Evolutionary conservation across 2,329 filamentous ascomycete species (phyloP).

Genomic region (Pestalotiopsis sp.): DNA sequence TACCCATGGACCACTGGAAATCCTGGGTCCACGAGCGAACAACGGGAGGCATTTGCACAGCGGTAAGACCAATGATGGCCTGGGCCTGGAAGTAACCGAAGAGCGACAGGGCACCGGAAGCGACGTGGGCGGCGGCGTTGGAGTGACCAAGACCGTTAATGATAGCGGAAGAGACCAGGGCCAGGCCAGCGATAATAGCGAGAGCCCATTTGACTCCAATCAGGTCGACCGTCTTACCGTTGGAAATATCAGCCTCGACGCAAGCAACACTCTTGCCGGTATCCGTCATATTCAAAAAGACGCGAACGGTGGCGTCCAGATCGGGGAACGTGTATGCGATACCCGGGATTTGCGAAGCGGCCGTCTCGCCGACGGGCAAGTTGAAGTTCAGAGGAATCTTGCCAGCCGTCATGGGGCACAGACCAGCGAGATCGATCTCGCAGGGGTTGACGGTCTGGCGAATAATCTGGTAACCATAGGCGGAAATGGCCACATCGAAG

Average conservation of each 20-base stretch:
- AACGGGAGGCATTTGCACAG: conserved; percentile 75
- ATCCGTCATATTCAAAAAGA: conserved; percentile 69
- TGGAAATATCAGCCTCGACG: conserved; percentile 78
- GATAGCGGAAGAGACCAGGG: conserved; percentile 76
- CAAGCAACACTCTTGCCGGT: conserved; percentile 68
- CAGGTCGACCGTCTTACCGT: conserved; percentile 82
- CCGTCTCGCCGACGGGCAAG: conserved; percentile 54
- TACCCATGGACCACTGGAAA: conserved; percentile 91
- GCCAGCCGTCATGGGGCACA: conserved; percentile 90
- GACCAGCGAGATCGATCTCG: conserved; percentile 65
- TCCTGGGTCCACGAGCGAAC: conserved; percentile 88
- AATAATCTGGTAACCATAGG: conserved; percentile 79
- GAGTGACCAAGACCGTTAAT: conserved; percentile 82
- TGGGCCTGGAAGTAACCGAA: conserved; percentile 88
- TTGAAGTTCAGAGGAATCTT: conserved; percentile 77
- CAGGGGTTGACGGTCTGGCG: conserved; percentile 76
- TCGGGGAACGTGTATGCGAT: conserved; percentile 85
- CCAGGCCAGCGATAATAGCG: conserved; percentile 75
- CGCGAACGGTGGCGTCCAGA: conserved; percentile 74
- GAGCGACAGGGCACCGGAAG: conserved; percentile 79
- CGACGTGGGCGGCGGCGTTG: conserved; percentile 85
- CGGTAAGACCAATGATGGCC: conserved; percentile 78
- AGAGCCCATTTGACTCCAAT: conserved; percentile 80
- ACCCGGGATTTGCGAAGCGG: conserved; percentile 66
- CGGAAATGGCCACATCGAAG: conserved; percentile 75